Conservation (phyloP, 352 stramenopile genomes). For the Globisporangium middletonii region DNA sequence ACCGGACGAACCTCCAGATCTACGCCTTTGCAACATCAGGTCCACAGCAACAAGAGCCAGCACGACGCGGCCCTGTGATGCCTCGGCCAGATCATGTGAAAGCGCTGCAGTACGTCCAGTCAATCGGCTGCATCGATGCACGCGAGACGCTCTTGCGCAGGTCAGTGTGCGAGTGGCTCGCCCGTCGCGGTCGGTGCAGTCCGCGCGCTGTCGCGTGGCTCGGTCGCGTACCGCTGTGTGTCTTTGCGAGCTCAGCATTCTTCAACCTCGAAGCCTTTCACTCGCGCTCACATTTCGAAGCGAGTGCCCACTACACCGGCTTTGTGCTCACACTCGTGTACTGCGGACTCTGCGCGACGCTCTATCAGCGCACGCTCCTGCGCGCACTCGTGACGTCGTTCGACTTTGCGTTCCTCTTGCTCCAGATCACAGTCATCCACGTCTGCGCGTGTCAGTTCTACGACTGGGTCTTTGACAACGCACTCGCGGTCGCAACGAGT, state of each 20-base stretch:
- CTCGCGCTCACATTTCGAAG: too few relatives aligned
- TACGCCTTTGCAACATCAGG: background rate
- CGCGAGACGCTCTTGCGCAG: background rate
- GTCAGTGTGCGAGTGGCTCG: background rate
- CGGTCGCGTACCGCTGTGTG: background rate
- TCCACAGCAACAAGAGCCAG: too few relatives aligned
- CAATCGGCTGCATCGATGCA: conserved; percentile 1
- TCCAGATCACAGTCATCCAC: conserved; percentile 14
- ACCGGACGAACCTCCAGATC: conserved; percentile 2
- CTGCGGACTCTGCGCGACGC: background rate
- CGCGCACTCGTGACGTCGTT: conserved; percentile 13
- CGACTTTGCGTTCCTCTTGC: conserved; percentile 23
- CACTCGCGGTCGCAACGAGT: background rate
- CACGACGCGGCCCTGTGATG: background rate
- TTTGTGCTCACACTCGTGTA: background rate
- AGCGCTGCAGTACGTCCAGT: conserved; percentile 5
- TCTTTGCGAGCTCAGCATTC: too few relatives aligned
- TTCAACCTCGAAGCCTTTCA: too few relatives aligned
- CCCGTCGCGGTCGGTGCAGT: background rate
- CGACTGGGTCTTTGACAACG: conserved; percentile 3
- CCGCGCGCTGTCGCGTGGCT: background rate
- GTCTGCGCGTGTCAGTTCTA: conserved; percentile 18
- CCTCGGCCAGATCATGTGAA: conserved; percentile 1
- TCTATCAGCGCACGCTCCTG: conserved; percentile 11
- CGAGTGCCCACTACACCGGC: background rate